phyloP scores from a whole-genome alignment of 768 basidiomycete genomes.

The Mycena vitilis region DNA sequence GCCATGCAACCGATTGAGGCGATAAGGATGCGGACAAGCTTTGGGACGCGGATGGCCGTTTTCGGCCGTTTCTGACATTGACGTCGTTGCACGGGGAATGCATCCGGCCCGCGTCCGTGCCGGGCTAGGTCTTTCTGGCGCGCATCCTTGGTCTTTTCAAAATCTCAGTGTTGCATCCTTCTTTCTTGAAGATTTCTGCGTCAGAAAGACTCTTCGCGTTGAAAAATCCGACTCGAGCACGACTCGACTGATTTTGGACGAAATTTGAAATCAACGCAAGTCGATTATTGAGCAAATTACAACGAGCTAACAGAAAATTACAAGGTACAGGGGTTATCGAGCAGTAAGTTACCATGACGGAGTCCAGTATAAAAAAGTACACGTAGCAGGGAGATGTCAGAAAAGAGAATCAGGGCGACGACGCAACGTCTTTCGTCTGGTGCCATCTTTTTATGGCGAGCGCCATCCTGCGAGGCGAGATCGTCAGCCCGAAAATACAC shows the following conservation, averaged over 20 bases:
- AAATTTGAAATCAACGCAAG: too few relatives aligned
- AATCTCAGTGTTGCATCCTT: too few relatives aligned
- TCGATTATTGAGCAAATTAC: neutral
- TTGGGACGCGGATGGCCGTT: neutral
- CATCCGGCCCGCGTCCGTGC: too few relatives aligned
- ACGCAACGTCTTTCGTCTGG: neutral
- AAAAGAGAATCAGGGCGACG: neutral
- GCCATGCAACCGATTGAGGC: slow-evolving; percentile 27
- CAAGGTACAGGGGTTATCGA: neutral
- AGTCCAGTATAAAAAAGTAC: neutral
- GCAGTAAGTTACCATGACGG: neutral
- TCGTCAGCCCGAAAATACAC: neutral
- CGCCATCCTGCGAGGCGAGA: neutral
- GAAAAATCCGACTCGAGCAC: too few relatives aligned
- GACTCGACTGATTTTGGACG: too few relatives aligned
- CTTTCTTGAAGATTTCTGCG: too few relatives aligned
- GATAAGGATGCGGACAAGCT: slow-evolving; percentile 19
- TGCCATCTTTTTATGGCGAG: neutral
- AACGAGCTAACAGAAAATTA: neutral
- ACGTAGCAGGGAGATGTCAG: neutral
- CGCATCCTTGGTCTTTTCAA: too few relatives aligned
- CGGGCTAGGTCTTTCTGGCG: too few relatives aligned
- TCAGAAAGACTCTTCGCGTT: too few relatives aligned
- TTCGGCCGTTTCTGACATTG: neutral
- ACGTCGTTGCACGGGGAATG: neutral